These are phyloP conservation scores for Aureobasidium sp. DNA, from an alignment of 2,329 filamentous ascomycete genomes.

Conservation along the genomic window DNA sequence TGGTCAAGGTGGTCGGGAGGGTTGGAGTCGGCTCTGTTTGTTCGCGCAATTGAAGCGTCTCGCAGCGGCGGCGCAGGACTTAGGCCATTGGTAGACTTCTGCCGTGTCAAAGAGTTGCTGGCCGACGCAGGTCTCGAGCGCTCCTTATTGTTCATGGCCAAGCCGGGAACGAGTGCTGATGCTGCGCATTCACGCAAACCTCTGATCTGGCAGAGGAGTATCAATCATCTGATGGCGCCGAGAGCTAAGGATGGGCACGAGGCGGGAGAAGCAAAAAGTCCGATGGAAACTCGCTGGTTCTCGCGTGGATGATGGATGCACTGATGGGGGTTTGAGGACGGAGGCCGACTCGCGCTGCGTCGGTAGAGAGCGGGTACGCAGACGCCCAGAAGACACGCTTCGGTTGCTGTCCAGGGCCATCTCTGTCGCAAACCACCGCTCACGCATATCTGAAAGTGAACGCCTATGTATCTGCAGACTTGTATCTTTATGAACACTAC, in stretches of 20 bases:
- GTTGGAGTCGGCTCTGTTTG: conserved; percentile 20
- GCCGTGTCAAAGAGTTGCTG: conserved; percentile 4
- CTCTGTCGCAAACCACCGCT: not conserved
- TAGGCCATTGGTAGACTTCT: not conserved
- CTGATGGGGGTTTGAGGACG: conserved; percentile 22
- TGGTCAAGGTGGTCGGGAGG: not conserved
- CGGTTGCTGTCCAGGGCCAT: too few species aligned
- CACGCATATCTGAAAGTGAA: not conserved
- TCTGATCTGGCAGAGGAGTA: not conserved
- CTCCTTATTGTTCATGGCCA: conserved; percentile 12
- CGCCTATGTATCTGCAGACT: not conserved
- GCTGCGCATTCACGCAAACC: conserved; percentile 10
- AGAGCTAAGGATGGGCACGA: not conserved
- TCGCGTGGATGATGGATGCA: conserved; percentile 15
- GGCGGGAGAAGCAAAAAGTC: not conserved
- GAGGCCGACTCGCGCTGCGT: not conserved
- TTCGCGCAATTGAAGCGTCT: conserved; percentile 31
- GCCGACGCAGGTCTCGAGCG: conserved; percentile 8
- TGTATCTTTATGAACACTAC: not conserved
- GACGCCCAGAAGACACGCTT: not conserved
- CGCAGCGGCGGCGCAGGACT: conserved; percentile 27
- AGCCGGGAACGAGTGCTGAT: conserved; percentile 3
- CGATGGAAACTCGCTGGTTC: conserved; percentile 9
- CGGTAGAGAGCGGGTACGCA: not conserved
- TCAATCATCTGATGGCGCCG: conserved; percentile 6